phyloP scores from a whole-genome alignment of 176 grass and related monocot genomes.

The Phyllostachys edulis region DNA sequence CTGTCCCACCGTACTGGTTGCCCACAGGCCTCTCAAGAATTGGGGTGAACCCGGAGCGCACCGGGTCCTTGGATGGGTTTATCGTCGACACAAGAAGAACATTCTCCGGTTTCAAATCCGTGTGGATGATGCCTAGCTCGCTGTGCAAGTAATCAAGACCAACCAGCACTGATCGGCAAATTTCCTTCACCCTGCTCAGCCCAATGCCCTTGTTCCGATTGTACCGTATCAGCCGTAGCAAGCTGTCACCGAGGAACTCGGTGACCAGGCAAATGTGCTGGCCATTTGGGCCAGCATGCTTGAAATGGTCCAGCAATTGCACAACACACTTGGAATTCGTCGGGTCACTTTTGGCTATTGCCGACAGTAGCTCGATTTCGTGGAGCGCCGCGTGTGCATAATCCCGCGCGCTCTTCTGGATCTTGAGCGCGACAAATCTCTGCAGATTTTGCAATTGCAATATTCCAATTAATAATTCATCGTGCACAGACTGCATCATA shows the following conservation, averaged over 20 bases:
- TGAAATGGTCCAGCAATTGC: constrained; percentile 81
- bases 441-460: constrained; percentile 18
- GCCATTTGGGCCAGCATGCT: constrained; percentile 83
- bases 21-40: constrained; percentile 67
- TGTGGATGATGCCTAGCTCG: constrained; percentile 77
- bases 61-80: constrained; percentile 80
- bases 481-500: background rate
- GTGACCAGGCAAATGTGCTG: constrained; percentile 70
- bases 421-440: constrained; percentile 92
- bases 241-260: constrained; percentile 78
- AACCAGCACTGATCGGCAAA: constrained; percentile 66
- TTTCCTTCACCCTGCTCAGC: constrained; percentile 56
- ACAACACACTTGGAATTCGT: constrained; percentile 64
- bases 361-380: constrained; percentile 75
- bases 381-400: constrained; percentile 76
- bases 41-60: constrained; percentile 49
- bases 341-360: constrained; percentile 68
- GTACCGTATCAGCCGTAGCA: constrained; percentile 73
- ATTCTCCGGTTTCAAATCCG: constrained; percentile 87
- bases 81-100: constrained; percentile 85
- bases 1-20: constrained; percentile 40
- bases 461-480: background rate
- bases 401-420: constrained; percentile 92
- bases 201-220: constrained; percentile 77
- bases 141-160: constrained; percentile 84